Evolutionary conservation across 768 basidiomycete species (phyloP).

Genomic region (Trametes punicea): DNA sequence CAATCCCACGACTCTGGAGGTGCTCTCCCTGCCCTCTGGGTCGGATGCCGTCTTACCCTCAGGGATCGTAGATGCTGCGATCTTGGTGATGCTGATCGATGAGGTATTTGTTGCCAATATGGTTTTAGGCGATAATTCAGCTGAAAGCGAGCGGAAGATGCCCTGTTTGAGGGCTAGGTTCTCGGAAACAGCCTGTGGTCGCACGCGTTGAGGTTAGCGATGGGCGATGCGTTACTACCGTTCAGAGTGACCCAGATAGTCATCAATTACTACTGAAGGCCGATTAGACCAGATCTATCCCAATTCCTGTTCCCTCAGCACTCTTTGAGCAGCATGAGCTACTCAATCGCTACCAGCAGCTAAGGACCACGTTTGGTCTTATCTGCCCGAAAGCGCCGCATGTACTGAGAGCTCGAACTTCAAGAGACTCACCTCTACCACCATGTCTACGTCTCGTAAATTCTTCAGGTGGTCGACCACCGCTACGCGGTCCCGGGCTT

Average conservation of each 20-base stretch:
- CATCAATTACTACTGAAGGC: no score
- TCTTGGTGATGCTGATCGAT: slow-evolving; percentile 92
- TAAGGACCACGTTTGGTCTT: no score
- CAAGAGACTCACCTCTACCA: slow-evolving; percentile 81
- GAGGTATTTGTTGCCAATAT: slow-evolving; percentile 94
- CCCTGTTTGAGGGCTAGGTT: slow-evolving; percentile 70
- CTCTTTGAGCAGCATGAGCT: no score
- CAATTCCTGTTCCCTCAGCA: no score
- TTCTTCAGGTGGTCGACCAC: slow-evolving; percentile 55
- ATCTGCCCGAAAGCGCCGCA: background rate
- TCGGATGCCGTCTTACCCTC: slow-evolving; percentile 54
- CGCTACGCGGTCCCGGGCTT: slow-evolving; percentile 62
- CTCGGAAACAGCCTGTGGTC: slow-evolving; percentile 83
- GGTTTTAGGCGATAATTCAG: slow-evolving; percentile 62
- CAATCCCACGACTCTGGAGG: slow-evolving; percentile 80
- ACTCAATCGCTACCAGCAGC: no score
- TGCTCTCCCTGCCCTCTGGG: slow-evolving; percentile 56
- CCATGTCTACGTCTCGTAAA: slow-evolving; percentile 82
- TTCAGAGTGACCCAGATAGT: no score
- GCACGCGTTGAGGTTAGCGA: background rate
- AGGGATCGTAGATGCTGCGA: slow-evolving; percentile 75
- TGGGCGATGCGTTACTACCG: no score
- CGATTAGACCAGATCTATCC: no score
- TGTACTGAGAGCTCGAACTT: background rate
- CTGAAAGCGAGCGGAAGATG: slow-evolving; percentile 70